Conservation (phyloP, 139 green algal genomes). For the Ulvella scutata region DNA sequence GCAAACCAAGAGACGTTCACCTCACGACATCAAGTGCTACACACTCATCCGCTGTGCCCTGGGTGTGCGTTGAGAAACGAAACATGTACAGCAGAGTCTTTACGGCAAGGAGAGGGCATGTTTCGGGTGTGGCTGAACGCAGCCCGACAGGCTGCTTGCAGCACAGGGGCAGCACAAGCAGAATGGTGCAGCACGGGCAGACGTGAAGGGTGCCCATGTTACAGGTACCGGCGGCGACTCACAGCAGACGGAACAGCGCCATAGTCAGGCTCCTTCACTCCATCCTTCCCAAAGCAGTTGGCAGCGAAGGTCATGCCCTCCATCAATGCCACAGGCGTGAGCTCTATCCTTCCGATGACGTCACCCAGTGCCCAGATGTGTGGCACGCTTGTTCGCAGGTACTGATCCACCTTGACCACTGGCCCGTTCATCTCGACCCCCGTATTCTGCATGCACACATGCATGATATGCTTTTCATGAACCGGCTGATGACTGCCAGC, state of each 20-base stretch:
- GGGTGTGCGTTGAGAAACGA: too few species aligned
- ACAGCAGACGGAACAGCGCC: slow-evolving; percentile 35
- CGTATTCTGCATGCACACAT: slow-evolving; percentile 20
- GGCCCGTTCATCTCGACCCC: slow-evolving; percentile 29
- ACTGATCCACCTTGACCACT: slow-evolving; percentile 78
- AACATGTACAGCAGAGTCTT: too few species aligned
- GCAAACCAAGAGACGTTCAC: neutral
- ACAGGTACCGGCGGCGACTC: neutral
- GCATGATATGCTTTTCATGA: too few species aligned
- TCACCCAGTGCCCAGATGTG: slow-evolving; percentile 90
- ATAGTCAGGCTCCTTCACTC: slow-evolving; percentile 75
- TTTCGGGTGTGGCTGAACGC: too few species aligned
- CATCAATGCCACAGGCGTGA: slow-evolving; percentile 95
- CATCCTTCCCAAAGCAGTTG: slow-evolving; percentile 59
- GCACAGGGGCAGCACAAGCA: neutral
- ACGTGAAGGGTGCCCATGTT: neutral
- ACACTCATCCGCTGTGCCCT: too few species aligned
- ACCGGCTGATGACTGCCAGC: too few species aligned
- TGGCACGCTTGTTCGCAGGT: slow-evolving; percentile 58
- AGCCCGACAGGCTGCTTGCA: neutral
- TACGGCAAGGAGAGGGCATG: too few species aligned
- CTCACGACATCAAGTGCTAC: neutral
- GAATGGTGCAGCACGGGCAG: neutral
- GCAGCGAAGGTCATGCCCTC: slow-evolving; percentile 89
- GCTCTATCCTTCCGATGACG: slow-evolving; percentile 82